A percentile compares a stretch with the other conserved stretches of the same genome.
These are phyloP conservation scores for Penicillium riverlandense DNA, from an alignment of 495 filamentous ascomycete genomes.

Conservation along the genomic window DNA sequence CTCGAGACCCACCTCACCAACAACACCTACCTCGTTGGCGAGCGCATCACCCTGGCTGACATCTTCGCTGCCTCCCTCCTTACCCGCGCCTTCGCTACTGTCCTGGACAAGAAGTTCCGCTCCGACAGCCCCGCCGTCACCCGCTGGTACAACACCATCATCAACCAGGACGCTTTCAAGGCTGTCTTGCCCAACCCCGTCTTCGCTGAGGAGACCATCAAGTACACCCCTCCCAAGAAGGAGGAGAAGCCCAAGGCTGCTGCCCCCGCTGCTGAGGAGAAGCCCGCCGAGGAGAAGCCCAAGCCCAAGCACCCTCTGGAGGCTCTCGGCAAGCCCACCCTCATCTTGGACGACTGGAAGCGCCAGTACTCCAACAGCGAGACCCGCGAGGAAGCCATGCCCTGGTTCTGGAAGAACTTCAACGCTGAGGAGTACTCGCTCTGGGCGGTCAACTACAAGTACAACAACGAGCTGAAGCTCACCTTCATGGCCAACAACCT, in stretches of 20 bases:
- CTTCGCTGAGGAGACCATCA: slow-evolving; percentile 78
- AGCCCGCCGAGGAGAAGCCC: slow-evolving; percentile 61
- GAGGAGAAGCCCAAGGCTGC: slow-evolving; percentile 59
- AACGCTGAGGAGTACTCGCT: slow-evolving; percentile 91
- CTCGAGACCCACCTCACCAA: slow-evolving; percentile 80
- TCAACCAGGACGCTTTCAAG: slow-evolving; percentile 85
- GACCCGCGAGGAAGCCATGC: slow-evolving; percentile 69
- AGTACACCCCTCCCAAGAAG: slow-evolving; percentile 90
- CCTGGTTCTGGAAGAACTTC: slow-evolving; percentile 97
- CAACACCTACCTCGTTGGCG: slow-evolving; percentile 96
- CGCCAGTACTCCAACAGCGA: slow-evolving; percentile 97
- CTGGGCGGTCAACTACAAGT: slow-evolving; percentile 91
- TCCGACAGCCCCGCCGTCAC: slow-evolving; percentile 70
- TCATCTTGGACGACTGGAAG: slow-evolving; percentile 95
- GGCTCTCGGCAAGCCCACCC: slow-evolving; percentile 67
- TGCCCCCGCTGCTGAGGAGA: slow-evolving; percentile 52
- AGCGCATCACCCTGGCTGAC: slow-evolving; percentile 95
- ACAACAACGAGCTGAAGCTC: slow-evolving; percentile 93
- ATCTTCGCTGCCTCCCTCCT: slow-evolving; percentile 73
- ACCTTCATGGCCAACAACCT: slow-evolving; percentile 98
- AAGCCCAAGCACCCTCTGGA: slow-evolving; percentile 98
- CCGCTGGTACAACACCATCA: slow-evolving; percentile 91
- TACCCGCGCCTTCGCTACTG: slow-evolving; percentile 20
- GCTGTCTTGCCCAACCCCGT: slow-evolving; percentile 63
- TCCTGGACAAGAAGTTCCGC: slow-evolving; percentile 38